A percentile compares a stretch with the other conserved stretches of the same genome.
phyloP scores from a whole-genome alignment of 306 rosid genomes.

The Quillaja saponaria region DNA sequence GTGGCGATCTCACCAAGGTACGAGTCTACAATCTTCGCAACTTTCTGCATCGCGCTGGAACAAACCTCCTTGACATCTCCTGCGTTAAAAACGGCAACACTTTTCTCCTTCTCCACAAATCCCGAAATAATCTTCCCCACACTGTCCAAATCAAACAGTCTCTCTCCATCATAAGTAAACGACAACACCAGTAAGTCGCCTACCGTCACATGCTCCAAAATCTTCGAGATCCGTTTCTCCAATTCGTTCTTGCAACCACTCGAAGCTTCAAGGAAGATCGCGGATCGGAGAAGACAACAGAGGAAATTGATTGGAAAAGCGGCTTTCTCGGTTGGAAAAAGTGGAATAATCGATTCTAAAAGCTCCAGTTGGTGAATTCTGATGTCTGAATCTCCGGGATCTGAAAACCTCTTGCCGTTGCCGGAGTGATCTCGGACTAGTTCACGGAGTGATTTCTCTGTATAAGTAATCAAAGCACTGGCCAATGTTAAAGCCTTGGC shows the following conservation, averaged over 20 bases:
- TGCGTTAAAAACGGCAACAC: constrained; percentile 60
- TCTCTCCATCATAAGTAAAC: constrained; percentile 79
- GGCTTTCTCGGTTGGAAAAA: constrained; percentile 74
- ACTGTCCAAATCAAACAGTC: constrained; percentile 75
- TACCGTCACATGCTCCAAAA: constrained; percentile 70
- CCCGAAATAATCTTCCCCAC: constrained; percentile 60
- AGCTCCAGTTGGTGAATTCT: constrained; percentile 48
- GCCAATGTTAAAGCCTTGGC: constrained; percentile 53
- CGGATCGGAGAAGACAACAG: constrained; percentile 86
- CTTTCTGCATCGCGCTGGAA: constrained; percentile 58
- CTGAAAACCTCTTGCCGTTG: constrained; percentile 15
- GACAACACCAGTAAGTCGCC: constrained; percentile 72
- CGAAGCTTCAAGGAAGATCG: constrained; percentile 58
- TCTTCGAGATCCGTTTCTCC: constrained; percentile 61
- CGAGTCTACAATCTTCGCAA: constrained; percentile 56
- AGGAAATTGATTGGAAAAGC: constrained; percentile 80
- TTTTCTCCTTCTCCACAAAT: constrained; percentile 71
- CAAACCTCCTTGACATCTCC: constrained; percentile 45
- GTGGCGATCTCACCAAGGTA: constrained; percentile 68
- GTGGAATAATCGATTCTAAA: constrained; percentile 56
- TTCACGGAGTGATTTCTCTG: constrained; percentile 70
- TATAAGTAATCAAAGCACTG: constrained; percentile 65
- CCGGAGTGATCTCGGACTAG: constrained; percentile 86
- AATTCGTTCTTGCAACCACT: constrained; percentile 57
- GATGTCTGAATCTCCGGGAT: constrained; percentile 26